Evolutionary conservation across 2,329 filamentous ascomycete species (phyloP), one percentile per base, ranked within the genome.

Genomic region (Alternaria solani): DNA sequence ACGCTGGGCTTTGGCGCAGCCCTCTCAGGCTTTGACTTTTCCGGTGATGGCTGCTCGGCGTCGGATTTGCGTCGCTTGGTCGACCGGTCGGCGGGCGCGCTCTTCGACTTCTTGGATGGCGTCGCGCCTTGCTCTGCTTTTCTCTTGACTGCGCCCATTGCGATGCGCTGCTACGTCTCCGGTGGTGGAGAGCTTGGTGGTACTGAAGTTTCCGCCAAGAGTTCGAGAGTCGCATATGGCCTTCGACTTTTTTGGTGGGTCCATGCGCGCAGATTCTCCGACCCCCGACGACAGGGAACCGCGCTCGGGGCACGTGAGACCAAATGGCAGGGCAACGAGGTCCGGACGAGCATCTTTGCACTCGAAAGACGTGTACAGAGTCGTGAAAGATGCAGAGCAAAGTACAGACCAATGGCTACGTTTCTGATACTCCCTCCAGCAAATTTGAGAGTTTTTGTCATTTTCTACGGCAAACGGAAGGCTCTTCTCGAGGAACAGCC

Each of bases 121-220:
- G 66, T 63, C 39, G 63, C 65, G 48, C 70, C 68, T 58, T 71
- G 69, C 42, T 80, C 80, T 57, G 82, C 82, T 64, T 82, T 83
- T 57, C 82, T 73, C 72, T 84, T 84, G 14, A 79, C 69, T 28
- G 80, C 75, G 62, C 79, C 80, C 82, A 84, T 84, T 47, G 57
- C 14, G 32, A 36, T 63, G 62, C 55, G 56, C 42, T 38, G 58
- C 39, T 28, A 23, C 20, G 20, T 49, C 49, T 47, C 48, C 51
- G 14, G 43, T 36, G 30, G 49, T 49, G 43, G 44, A 54, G 49
- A 43, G 39, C 16, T 39, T 61, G 34, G 47, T 20, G 57, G 54
- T 57, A 55, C 34, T 56, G 57, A 63, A 62, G 57, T 57, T 65
- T 61, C 54, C 61, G 64, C 63, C 65, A 70, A 69, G 64, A 66